Base-by-base conservation (phyloP, 2,329 filamentous ascomycete genomes). In the Pseudomassariella vexata region DNA sequence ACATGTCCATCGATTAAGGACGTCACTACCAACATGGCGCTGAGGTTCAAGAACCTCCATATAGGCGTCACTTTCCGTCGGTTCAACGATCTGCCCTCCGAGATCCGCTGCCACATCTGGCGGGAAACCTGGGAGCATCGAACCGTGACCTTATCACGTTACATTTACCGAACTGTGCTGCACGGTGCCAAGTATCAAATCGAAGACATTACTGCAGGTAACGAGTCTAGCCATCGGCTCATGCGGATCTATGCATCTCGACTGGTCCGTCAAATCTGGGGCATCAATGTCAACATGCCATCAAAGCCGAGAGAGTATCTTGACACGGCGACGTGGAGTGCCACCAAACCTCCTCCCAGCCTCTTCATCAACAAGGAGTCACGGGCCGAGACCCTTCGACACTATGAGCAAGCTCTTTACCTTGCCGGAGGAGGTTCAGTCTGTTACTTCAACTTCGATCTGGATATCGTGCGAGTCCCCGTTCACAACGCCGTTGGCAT, bases 71-170 rank as follows among this genome's bases (percentile, higher is more conserved):
- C 8, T 7, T 26, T 26, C 24, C 8, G 7, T 9, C 34, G 35
- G 21, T 44, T 44, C 30, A 10, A n/a, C 17, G 23, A 21, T 19
- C 20, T 44, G 6, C 34, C 39, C 4, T n/a, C 35, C 2, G 39
- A 41, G 30, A 7, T 44, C n/a, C 39, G 41, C 8, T 22, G n/a
- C 7, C 32, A 30, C 17, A 31, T 44, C 19, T 41, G 41, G 41
- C 34, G 34, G 4, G 25, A 36, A 12, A 41, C 31, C 15, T 43
- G 41, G 41, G 30, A 37, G 17, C 15, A 34, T 15, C 28, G 38
- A 5, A 15, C 18, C 5, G 36, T 41, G 9, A 28, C n/a, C 3
- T 3, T 40, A 6, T n/a, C n/a, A n/a, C n/a, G n/a, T n/a, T n/a
- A n/a, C n/a, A n/a, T n/a, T n/a, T n/a, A n/a, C n/a, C n/a, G n/a